phyloP scores from a whole-genome alignment of 2,329 filamentous ascomycete genomes.

The Colletotrichum sidae region DNA sequence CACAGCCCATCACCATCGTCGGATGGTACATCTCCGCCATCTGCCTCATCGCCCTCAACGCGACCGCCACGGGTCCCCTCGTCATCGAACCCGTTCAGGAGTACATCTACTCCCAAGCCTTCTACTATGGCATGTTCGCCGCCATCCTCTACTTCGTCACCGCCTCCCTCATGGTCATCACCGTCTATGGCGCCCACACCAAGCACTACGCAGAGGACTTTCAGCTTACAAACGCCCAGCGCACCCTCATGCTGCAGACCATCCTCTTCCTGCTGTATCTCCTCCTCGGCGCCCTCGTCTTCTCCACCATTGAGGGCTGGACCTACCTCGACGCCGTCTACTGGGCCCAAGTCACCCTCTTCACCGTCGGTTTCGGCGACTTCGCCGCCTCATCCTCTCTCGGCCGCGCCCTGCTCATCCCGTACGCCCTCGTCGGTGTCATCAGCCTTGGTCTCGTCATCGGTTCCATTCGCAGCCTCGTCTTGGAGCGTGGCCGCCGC shows the following conservation, averaged over 20 bases:
- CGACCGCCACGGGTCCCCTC: constrained; percentile 73
- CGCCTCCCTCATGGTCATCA: constrained; percentile 80
- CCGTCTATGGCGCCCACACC: constrained; percentile 79
- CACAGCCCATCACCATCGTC: constrained; percentile 84
- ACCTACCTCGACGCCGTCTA: constrained; percentile 82
- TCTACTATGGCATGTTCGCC: constrained; percentile 86
- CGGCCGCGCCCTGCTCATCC: constrained; percentile 79
- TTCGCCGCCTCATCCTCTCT: constrained; percentile 60
- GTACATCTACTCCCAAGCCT: constrained; percentile 82
- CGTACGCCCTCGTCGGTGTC: constrained; percentile 85
- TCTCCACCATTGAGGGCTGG: constrained; percentile 79
- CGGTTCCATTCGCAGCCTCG: constrained; percentile 77
- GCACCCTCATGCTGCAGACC: constrained; percentile 90
- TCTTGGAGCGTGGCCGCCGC: constrained; percentile 67
- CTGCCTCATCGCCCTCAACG: constrained; percentile 73
- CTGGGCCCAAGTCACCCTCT: constrained; percentile 80
- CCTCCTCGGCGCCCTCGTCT: constrained; percentile 80
- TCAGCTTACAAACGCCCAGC: constrained; percentile 80
- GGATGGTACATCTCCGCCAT: constrained; percentile 78
- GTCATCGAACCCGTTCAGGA: constrained; percentile 53
- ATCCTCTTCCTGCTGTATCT: constrained; percentile 88
- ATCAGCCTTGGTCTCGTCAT: constrained; percentile 88
- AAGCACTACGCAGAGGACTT: constrained; percentile 84
- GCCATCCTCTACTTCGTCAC: constrained; percentile 84
- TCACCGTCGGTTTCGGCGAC: constrained; percentile 75